Evolutionary conservation across 2,329 filamentous ascomycete species (phyloP).

Genomic region (Trichoderma sp.): DNA sequence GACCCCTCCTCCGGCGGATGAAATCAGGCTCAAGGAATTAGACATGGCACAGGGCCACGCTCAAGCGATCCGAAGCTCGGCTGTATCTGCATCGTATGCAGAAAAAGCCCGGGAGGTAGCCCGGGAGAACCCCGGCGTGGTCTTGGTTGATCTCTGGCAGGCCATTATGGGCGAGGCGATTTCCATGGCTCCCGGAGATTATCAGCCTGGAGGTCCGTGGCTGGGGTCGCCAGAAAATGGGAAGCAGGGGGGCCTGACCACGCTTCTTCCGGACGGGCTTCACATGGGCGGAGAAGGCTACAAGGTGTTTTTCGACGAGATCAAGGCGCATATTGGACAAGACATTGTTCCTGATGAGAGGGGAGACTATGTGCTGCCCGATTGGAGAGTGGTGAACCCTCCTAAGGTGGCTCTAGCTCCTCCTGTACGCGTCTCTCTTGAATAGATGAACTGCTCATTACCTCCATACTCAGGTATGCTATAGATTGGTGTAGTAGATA

Average conservation of each 20-base stretch:
- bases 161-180: constrained; percentile 71
- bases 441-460: background rate
- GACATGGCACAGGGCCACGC: constrained; percentile 48
- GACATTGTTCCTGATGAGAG: constrained; percentile 42
- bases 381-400: constrained; percentile 24
- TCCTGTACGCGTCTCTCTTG: background rate
- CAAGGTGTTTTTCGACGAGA: constrained; percentile 48
- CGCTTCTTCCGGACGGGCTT: constrained; percentile 56
- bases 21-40: constrained; percentile 59
- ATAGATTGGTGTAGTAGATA: background rate
- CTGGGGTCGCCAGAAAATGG: constrained; percentile 52
- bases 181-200: constrained; percentile 56
- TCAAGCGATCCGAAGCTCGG: constrained; percentile 44
- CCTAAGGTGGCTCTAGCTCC: background rate
- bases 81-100: constrained; percentile 56
- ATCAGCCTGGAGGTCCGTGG: constrained; percentile 47
- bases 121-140: constrained; percentile 62
- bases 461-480: background rate
- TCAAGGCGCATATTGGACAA: constrained; percentile 48
- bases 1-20: constrained; percentile 79
- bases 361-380: constrained; percentile 46
- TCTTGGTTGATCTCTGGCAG: constrained; percentile 76
- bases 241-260: constrained; percentile 49
- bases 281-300: constrained; percentile 57
- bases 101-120: constrained; percentile 64